Base-by-base conservation (phyloP, 2,329 filamentous ascomycete genomes). In the Furcasterigmium furcatum region DNA sequence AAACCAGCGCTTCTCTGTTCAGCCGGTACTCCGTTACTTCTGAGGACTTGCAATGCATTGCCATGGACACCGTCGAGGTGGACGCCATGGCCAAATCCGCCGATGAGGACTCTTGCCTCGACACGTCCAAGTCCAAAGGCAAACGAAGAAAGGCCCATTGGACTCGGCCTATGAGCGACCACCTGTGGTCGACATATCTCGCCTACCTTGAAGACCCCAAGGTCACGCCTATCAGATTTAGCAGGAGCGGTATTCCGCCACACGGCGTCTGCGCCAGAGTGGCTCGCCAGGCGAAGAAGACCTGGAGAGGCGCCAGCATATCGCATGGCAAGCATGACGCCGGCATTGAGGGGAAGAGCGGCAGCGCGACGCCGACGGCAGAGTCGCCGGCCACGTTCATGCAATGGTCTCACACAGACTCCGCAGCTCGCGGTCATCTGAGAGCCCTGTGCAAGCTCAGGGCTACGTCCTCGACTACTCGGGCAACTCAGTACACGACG, bases 161-260 rank as follows among this genome's bases (percentile, higher is more conserved):
- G 83, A 84, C 81, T 5, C 77, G 76, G 49, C 73, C 79, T 16
- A 85, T 86, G 80, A 81, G 72, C 63, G 68, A 77, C 12, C 83
- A 87, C 54, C 63, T 87, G 9, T 87, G 83, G 83, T 73, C 77
- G 5, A 84, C 79, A 1, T 87, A 85, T 57, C 66, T 77, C 47
- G 66, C 82, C 43, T 87, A 86, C 54, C 66, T 86, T 34, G 79
- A 84, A 58, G 83, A 87, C 53, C 82, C 83, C 38, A 81, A 79
- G 41, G 80, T 85, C 3, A 87, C 83, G 1, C 83, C 83, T 0
- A 80, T 87, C 50, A 75, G 79, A 43, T 72, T 84, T 45, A 77
- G 80, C 48, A 82, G 81, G 55, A 82, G 79, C 56, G 75, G 77
- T 46, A 76, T 86, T 21, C 83, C 83, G 8, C 83, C 83, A 4